phyloP scores from a whole-genome alignment of 2,329 filamentous ascomycete genomes.

The Talaromyces pinophilus region DNA sequence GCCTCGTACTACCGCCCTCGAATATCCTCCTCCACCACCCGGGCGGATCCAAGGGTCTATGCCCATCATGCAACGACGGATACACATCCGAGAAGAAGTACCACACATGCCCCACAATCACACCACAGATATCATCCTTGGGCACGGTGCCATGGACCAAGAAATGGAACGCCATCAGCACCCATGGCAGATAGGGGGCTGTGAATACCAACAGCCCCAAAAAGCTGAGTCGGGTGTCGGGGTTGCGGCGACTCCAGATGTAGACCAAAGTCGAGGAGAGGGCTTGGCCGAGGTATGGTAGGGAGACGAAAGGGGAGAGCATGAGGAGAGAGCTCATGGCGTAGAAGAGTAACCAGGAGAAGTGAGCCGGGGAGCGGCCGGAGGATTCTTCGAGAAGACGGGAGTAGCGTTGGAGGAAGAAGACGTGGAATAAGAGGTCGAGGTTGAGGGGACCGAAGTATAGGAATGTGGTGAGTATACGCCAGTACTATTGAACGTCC shows the following conservation, averaged over 20 bases:
- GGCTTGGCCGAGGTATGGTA: slow-evolving; percentile 92
- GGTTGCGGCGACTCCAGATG: slow-evolving; percentile 95
- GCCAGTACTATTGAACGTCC: slow-evolving; percentile 75
- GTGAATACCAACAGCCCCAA: slow-evolving; percentile 87
- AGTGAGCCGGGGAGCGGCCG: slow-evolving; percentile 87
- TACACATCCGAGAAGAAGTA: slow-evolving; percentile 99
- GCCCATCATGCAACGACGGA: slow-evolving; percentile 81
- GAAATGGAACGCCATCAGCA: slow-evolving; percentile 87
- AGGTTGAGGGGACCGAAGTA: slow-evolving; percentile 95
- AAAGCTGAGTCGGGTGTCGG: slow-evolving; percentile 85
- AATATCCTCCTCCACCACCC: slow-evolving; percentile 87
- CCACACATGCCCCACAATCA: slow-evolving; percentile 93
- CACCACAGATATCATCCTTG: slow-evolving; percentile 94
- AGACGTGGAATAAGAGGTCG: slow-evolving; percentile 95
- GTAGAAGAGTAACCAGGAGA: slow-evolving; percentile 91
- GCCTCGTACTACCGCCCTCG: slow-evolving; percentile 46
- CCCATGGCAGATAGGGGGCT: slow-evolving; percentile 93
- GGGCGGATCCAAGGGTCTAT: slow-evolving; percentile 84
- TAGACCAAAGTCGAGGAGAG: slow-evolving; percentile 93
- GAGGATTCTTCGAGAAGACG: slow-evolving; percentile 92
- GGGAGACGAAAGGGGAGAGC: slow-evolving; percentile 81
- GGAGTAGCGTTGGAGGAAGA: slow-evolving; percentile 96
- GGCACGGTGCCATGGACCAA: slow-evolving; percentile 87
- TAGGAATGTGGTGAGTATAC: slow-evolving; percentile 91
- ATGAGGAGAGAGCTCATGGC: slow-evolving; percentile 75